Evolutionary conservation across 2,329 filamentous ascomycete species (phyloP).

Genomic region (Paramyrothecium sp.): DNA sequence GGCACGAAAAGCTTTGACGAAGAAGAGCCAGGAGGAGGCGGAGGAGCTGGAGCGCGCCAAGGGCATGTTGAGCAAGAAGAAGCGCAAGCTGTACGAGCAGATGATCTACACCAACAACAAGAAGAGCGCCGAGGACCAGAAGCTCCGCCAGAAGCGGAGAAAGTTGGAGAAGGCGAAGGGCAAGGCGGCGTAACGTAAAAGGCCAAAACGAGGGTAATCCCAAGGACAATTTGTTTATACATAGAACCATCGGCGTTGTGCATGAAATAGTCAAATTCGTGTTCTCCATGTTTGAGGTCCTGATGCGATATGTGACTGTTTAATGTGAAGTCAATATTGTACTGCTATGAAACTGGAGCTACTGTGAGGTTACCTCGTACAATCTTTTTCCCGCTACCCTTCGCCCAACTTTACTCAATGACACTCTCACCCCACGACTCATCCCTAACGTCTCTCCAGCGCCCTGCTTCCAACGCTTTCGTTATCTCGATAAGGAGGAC

Average conservation of each 20-base stretch:
- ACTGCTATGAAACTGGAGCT: no score
- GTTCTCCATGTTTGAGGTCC: not conserved
- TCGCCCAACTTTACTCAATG: no score
- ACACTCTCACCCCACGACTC: no score
- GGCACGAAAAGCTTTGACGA: constrained; percentile 65
- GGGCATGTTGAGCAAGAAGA: constrained; percentile 98
- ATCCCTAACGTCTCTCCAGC: no score
- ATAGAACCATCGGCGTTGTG: not conserved
- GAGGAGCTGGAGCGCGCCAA: constrained; percentile 91
- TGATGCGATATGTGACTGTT: no score
- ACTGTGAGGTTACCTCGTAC: no score
- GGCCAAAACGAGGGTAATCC: not conserved
- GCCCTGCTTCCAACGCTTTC: no score
- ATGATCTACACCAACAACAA: constrained; percentile 96
- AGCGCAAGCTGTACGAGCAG: constrained; percentile 95
- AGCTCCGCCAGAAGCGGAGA: constrained; percentile 83
- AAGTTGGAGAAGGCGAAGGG: constrained; percentile 71
- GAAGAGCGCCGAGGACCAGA: constrained; percentile 86
- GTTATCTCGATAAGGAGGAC: no score
- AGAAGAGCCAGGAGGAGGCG: constrained; percentile 71
- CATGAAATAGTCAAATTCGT: not conserved
- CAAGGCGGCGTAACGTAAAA: constrained; percentile 26
- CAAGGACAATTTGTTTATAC: constrained; percentile 14
- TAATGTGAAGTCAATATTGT: no score
- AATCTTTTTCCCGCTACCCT: no score